phyloP scores from a whole-genome alignment of 1,139 yeast genomes.

The Debaryomyces subglobosus region DNA sequence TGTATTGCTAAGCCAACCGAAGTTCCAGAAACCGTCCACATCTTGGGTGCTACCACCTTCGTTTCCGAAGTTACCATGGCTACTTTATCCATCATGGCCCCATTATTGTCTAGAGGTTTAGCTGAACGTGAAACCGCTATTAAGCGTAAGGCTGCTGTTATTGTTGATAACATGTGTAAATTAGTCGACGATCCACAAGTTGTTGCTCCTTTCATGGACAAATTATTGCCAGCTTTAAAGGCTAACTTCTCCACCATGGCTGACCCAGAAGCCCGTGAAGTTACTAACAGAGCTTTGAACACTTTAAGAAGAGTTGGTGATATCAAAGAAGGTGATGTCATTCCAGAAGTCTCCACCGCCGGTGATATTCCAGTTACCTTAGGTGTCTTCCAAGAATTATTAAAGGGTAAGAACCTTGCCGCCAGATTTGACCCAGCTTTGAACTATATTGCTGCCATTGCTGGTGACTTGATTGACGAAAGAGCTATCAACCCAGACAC shows the following conservation, averaged over 20 bases:
- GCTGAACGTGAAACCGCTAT: constrained; percentile 99
- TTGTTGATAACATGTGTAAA: constrained; percentile 99
- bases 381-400: constrained; percentile 74
- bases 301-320: constrained; percentile 99
- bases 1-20: constrained; percentile 96
- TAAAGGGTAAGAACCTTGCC: constrained; percentile 69
- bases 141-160: constrained; percentile 99
- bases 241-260: constrained; percentile 94
- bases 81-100: constrained; percentile 98
- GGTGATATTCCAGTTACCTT: constrained; percentile 93
- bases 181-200: constrained; percentile 99
- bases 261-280: constrained; percentile 99
- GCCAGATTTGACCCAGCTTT: constrained; percentile 77
- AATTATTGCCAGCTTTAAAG: constrained; percentile 95
- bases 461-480: constrained; percentile 98
- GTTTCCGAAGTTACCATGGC: constrained; percentile 99
- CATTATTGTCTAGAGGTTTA: constrained; percentile 97
- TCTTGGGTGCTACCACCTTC: constrained; percentile 98
- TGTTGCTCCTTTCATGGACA: constrained; percentile 97
- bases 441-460: constrained; percentile 89
- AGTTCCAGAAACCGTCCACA: constrained; percentile 98
- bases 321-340: constrained; percentile 82
- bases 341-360: constrained; percentile 97
- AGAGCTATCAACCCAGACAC: constrained; percentile 90
- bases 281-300: constrained; percentile 94